A percentile compares a stretch with the other conserved stretches of the same genome.
Conservation (phyloP, 139 green algal genomes). For the Medakamo hakoo region DNA sequence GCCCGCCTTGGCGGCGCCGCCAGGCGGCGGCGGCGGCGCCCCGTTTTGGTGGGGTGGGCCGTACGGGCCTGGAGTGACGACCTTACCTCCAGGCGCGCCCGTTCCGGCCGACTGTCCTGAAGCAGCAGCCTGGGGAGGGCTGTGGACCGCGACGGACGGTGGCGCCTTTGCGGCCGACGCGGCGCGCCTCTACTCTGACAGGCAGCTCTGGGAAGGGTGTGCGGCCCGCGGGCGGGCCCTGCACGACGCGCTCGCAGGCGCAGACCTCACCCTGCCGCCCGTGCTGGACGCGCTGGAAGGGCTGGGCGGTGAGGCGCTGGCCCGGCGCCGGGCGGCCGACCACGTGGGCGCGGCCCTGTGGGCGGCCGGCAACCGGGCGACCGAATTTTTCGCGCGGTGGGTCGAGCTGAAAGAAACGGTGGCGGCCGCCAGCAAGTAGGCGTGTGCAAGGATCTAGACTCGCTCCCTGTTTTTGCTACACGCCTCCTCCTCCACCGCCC, state of each 20-base stretch:
- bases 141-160: constrained; percentile 1
- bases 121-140: constrained; percentile 15
- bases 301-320: constrained; percentile 5
- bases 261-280: constrained; percentile 43
- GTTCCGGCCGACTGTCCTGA: not conserved
- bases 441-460: too few relatives aligned
- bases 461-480: not conserved
- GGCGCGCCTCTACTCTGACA: constrained; percentile 20
- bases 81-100: not conserved
- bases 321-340: constrained; percentile 5
- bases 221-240: constrained; percentile 12
- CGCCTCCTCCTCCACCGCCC: not conserved
- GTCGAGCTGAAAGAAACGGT: constrained; percentile 50
- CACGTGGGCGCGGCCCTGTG: constrained; percentile 14
- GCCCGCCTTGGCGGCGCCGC: not conserved
- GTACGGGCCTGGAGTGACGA: constrained; percentile 3
- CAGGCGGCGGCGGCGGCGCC: not conserved
- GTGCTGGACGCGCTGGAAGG: constrained; percentile 62
- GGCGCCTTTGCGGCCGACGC: constrained; percentile 11
- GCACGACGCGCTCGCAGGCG: constrained; percentile 22
- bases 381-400: constrained; percentile 31
- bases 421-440: too few relatives aligned
- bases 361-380: constrained; percentile 12
- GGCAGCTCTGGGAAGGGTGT: constrained; percentile 13
- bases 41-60: not conserved